Percentiles rank a stretch among this genome's conserved stretches.
Conservation (phyloP, 768 basidiomycete species). For the Thelephora ganbajun region DNA sequence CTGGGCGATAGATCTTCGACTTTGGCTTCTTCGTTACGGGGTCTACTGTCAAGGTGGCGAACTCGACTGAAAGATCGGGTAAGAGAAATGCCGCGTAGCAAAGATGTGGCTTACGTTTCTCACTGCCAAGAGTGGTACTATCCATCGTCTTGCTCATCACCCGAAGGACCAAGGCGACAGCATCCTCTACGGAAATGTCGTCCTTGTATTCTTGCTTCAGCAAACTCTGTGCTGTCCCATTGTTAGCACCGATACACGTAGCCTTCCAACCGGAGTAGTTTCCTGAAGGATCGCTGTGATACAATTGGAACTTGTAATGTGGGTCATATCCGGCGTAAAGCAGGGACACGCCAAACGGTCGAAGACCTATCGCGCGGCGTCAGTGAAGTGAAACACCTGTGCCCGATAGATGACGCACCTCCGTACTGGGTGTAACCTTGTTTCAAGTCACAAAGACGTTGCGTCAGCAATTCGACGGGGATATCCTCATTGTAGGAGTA, state of each 20-base stretch:
- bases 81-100: slow-evolving; percentile 1
- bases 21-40: slow-evolving; percentile 60
- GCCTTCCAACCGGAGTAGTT: slow-evolving; percentile 99
- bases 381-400: slow-evolving; percentile 1
- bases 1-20: slow-evolving; percentile 84
- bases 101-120: slow-evolving; percentile 58
- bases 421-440: slow-evolving; percentile 97
- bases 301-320: slow-evolving; percentile 92
- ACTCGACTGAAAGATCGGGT: slow-evolving; percentile 55
- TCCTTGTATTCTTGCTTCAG: slow-evolving; percentile 99
- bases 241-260: slow-evolving; percentile 97
- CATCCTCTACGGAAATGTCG: slow-evolving; percentile 81
- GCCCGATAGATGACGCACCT: slow-evolving; percentile 33
- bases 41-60: slow-evolving; percentile 86
- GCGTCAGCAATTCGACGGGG: slow-evolving; percentile 90
- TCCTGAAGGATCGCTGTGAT: slow-evolving; percentile 95
- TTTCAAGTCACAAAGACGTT: slow-evolving; percentile 91
- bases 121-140: slow-evolving; percentile 88
- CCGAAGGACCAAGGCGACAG: slow-evolving; percentile 80
- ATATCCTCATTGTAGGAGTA: slow-evolving; percentile 93
- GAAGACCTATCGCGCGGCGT: slow-evolving; percentile 50
- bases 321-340: slow-evolving; percentile 96
- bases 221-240: slow-evolving; percentile 86
- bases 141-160: slow-evolving; percentile 99
- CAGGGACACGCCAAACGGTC: slow-evolving; percentile 95